A percentile compares a stretch with the other conserved stretches of the same genome.
phyloP scores from a whole-genome alignment of 805 yeast genomes.

The Teunomyces cretensis region DNA sequence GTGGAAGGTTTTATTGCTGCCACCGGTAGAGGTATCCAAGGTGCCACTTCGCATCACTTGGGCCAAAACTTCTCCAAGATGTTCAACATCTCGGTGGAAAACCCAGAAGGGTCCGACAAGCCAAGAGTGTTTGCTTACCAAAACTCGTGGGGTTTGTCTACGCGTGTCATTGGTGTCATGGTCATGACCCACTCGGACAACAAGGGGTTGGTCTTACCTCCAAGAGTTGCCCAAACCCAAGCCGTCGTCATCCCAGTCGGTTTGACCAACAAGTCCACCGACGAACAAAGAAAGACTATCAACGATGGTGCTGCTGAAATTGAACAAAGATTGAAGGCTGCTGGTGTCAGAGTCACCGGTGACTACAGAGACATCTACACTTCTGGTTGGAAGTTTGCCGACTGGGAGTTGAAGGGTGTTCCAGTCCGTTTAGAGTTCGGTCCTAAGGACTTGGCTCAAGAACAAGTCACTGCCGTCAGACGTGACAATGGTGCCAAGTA shows the following conservation, averaged over 20 bases:
- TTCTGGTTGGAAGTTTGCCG: slow-evolving; percentile 98
- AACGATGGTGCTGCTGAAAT: slow-evolving; percentile 67
- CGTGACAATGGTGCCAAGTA: slow-evolving; percentile 84
- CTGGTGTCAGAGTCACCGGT: slow-evolving; percentile 73
- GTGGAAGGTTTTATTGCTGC: slow-evolving; percentile 96
- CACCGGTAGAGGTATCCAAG: slow-evolving; percentile 99
- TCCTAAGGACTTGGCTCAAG: slow-evolving; percentile 86
- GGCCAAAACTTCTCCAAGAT: slow-evolving; percentile 98
- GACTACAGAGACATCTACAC: slow-evolving; percentile 94
- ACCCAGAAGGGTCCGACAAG: slow-evolving; percentile 86
- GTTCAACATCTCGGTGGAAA: slow-evolving; percentile 94
- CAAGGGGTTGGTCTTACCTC: slow-evolving; percentile 97
- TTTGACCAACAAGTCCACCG: slow-evolving; percentile 79
- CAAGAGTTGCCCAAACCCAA: slow-evolving; percentile 92
- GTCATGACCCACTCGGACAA: slow-evolving; percentile 98
- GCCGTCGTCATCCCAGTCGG: slow-evolving; percentile 95
- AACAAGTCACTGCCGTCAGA: slow-evolving; percentile 84
- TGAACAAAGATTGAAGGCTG: slow-evolving; percentile 57
- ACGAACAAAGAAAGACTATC: slow-evolving; percentile 70
- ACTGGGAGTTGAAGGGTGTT: slow-evolving; percentile 94
- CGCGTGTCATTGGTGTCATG: slow-evolving; percentile 99
- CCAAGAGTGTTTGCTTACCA: slow-evolving; percentile 90
- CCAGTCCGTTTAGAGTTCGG: slow-evolving; percentile 95
- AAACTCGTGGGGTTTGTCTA: slow-evolving; percentile 98
- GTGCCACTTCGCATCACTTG: slow-evolving; percentile 96